Evolutionary conservation across 768 basidiomycete genomes (phyloP), one percentile per base, ranked within the genome.

Genomic region (Serendipita sp.): DNA sequence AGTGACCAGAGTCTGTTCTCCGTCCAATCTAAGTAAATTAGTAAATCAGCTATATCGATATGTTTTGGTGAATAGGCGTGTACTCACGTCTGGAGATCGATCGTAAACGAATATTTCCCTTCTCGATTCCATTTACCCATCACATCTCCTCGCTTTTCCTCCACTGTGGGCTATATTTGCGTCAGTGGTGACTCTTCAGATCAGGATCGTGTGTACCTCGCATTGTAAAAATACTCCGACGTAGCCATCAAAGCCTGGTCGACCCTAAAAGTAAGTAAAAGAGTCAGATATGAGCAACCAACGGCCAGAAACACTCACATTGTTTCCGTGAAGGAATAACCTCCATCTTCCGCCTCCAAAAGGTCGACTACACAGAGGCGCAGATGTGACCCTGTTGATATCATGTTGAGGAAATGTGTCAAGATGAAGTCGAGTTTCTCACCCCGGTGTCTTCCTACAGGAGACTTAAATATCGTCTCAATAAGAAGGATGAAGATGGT

Each of bases 321-420:
- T 60, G 30, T 60, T 60, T 4, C 56, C 56, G 36, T 60, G 56
- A n/a, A 60, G 36, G 30, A 60, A 60, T 18, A 60, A 38, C n/a
- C 56, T 28, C 56, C 56, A 60, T 60, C 34, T 60, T 38, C 56
- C 56, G 34, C 56, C 56, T 23, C 56, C 56, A 60, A 60, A 60
- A n/a, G 56, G 28, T 60, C 56, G 28, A 34, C 28, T 28, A 35
- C 56, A 60, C 8, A 60, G n/a, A n/a, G 56, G 56, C 35, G 18
- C 28, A 32, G 56, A 30, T 34, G 56, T 28, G 34, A 60, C 56
- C 8, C 41, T 41, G 13, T 41, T 13, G 41, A 41, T 13, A 41
- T 7, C 7, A 5, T 41, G 5, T 41, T 41, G 41, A 41, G 41
- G 41, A 41, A 13, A 7, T 41, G 41, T 13, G 5, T 41, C 5